Evolutionary conservation across 2,329 filamentous ascomycete genomes (phyloP), one percentile per base, ranked within the genome.

Genomic region (Xylaria multiplex): DNA sequence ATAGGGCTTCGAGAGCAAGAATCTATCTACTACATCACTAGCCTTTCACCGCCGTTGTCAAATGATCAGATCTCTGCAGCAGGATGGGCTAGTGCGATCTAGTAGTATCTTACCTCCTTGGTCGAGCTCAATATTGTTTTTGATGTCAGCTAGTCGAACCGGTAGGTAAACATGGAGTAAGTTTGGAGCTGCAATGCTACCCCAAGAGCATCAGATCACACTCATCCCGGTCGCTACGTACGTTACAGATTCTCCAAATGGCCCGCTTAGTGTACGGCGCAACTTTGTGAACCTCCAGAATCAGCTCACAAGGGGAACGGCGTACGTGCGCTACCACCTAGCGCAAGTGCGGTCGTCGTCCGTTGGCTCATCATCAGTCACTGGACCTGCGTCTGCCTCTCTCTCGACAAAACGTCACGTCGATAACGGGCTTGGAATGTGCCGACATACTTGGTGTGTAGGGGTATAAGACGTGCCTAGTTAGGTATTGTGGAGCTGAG

Each of bases 161-260:
- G 64, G 53, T 66, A 64, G 59, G 66, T 66, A 62, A 57, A 66
- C 49, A 64, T 63, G 62, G 65, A 67, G 64, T 57, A 64, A 66
- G 62, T 59, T 62, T 67, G 62, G 46, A 64, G 66, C 70, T 68
- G 68, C 72, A 66, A 73, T 71, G 69, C 61, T 69, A 72, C 72
- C 62, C 61, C 62, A 65, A 65, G 48, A 69, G 70, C 64, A 58
- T 67, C 63, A 65, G 69, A 66, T 66, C 62, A 65, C 60, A 66
- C 59, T 53, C 59, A 70, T 62, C 72, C 70, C 56, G 61, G 70
- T 57, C 62, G 35, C 59, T 66, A 53, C 67, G 42, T 55, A 56
- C 40, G 70, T 72, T 71, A 62, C 70, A 69, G 70, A 70, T 74
- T 75, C 70, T 69, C 66, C 67, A 67, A 55, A 37, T 67, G 65